Evolutionary conservation across 805 yeast species (phyloP).

Genomic region (Yarrowia deformans): DNA sequence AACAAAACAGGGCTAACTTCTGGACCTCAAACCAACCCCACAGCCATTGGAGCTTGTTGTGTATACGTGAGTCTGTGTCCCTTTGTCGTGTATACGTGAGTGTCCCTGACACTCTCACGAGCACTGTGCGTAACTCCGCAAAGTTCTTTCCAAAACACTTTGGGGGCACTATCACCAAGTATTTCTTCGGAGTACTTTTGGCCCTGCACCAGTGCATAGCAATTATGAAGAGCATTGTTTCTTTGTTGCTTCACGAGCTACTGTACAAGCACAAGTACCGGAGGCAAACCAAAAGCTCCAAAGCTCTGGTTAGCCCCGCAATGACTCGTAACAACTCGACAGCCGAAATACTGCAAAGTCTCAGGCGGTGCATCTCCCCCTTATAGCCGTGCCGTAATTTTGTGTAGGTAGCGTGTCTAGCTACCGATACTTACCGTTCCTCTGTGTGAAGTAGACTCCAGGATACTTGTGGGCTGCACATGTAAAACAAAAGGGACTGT

Average conservation of each 20-base stretch:
- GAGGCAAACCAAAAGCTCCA: no score
- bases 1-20: not conserved
- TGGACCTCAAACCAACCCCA: not conserved
- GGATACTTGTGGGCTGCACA: constrained; percentile 5
- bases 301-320: no score
- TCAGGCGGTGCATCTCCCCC: constrained; percentile 14
- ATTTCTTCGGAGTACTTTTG: not conserved
- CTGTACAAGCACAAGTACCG: no score
- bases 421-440: not conserved
- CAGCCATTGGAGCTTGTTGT: constrained; percentile 10
- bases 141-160: not conserved
- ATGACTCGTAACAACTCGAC: not conserved
- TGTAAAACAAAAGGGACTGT: not conserved
- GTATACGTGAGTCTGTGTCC: no score
- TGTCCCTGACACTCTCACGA: constrained; percentile 11
- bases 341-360: constrained; percentile 10
- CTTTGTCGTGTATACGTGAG: not conserved
- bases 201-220: constrained; percentile 3
- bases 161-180: not conserved
- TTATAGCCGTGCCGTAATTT: constrained; percentile 18
- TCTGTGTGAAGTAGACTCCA: not conserved
- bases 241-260: no score
- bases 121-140: constrained; percentile 2
- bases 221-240: no score
- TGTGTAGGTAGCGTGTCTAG: not conserved